phyloP scores from a whole-genome alignment of 345 rosid species.

The Hirschfeldia incana region DNA sequence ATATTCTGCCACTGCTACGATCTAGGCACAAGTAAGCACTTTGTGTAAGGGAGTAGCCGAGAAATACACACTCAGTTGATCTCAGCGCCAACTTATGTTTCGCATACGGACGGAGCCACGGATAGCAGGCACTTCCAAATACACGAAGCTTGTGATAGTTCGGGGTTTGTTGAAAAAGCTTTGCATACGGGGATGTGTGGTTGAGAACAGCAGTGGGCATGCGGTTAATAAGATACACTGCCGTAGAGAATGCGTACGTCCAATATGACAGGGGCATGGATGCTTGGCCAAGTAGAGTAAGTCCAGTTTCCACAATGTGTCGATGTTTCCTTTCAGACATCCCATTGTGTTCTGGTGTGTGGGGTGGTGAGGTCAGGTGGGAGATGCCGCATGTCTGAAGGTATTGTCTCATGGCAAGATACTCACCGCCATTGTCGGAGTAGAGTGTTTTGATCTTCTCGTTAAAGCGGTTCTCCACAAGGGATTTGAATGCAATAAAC shows the following conservation, averaged over 20 bases:
- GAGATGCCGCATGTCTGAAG: neutral
- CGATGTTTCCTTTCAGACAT: too few relatives aligned
- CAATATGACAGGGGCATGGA: too few relatives aligned
- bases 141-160: neutral
- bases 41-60: neutral
- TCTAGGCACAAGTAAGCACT: neutral
- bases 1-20: neutral
- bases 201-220: neutral
- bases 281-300: too few relatives aligned
- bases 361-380: neutral
- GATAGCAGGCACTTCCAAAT: neutral
- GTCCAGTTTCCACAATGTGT: too few relatives aligned
- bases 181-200: neutral
- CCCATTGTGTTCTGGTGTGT: neutral
- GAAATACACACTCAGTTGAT: neutral
- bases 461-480: neutral
- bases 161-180: neutral
- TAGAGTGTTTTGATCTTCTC: neutral
- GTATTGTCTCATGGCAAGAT: neutral
- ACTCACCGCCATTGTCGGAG: neutral
- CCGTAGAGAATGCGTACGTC: too few relatives aligned
- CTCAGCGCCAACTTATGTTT: neutral
- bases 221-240: too few relatives aligned
- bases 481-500: neutral
- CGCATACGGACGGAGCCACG: neutral